Percentiles rank a stretch among this genome's conserved stretches.
phyloP scores from a whole-genome alignment of 805 yeast species.

The Suhomyces kilbournensis region DNA sequence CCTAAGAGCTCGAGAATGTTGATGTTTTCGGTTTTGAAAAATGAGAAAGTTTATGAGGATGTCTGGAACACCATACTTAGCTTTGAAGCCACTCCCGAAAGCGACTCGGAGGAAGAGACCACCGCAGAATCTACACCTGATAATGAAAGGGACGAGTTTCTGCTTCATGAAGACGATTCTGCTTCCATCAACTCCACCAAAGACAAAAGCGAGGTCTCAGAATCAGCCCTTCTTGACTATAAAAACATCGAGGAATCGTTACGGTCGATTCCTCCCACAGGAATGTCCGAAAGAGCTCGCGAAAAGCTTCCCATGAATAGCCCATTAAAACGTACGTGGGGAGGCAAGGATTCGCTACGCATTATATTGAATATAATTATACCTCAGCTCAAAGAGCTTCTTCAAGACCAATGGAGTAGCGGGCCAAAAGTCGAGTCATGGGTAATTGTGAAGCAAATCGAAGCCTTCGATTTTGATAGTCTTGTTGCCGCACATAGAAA shows the following conservation, averaged over 20 bases:
- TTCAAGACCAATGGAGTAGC: constrained; percentile 25
- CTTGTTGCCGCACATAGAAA: constrained; percentile 19
- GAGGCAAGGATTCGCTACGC: constrained; percentile 50
- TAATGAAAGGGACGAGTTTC: background rate
- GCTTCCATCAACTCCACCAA: background rate
- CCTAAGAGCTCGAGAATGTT: constrained; percentile 54
- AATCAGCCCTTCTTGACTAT: constrained; percentile 3
- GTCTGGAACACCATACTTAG: constrained; percentile 33
- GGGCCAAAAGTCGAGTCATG: constrained; percentile 21
- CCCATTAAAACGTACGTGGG: constrained; percentile 52
- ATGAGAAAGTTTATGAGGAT: constrained; percentile 35
- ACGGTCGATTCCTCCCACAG: constrained; percentile 52
- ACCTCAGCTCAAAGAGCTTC: constrained; percentile 29
- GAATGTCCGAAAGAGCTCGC: constrained; percentile 58
- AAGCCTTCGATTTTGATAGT: constrained; percentile 28
- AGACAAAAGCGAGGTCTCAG: background rate
- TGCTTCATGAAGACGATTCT: background rate
- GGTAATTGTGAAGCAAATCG: constrained; percentile 41
- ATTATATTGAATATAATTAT: constrained; percentile 40
- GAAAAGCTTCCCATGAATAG: constrained; percentile 52
- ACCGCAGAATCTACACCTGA: background rate
- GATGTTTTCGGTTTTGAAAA: constrained; percentile 47
- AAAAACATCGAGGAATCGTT: constrained; percentile 39
- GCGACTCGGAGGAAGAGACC: constrained; percentile 5
- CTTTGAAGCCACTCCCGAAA: constrained; percentile 9